Percentiles rank a stretch among this genome's conserved stretches.
Conservation (phyloP, 331 rosid species). For the Pyrus hybrid region DNA sequence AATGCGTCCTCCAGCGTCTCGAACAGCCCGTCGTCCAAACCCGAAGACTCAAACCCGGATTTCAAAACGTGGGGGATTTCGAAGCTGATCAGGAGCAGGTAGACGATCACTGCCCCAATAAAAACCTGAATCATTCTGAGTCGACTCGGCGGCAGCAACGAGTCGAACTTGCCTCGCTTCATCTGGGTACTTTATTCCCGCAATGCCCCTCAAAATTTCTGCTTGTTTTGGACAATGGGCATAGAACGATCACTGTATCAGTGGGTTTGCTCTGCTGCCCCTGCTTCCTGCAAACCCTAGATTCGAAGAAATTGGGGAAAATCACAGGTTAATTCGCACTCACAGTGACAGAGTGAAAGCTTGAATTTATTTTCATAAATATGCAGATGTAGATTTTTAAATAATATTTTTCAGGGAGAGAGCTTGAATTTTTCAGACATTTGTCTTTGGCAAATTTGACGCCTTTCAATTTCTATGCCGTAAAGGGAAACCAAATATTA, state of each 20-base stretch:
- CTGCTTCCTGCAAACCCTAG: conserved; percentile 13
- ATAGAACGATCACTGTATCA: background rate
- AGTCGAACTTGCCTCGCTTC: conserved; percentile 68
- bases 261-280: background rate
- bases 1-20: conserved; percentile 44
- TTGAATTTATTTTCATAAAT: background rate
- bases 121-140: conserved; percentile 63
- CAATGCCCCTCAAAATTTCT: conserved; percentile 1
- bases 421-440: background rate
- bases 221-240: conserved; percentile 2
- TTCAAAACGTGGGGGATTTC: conserved; percentile 68
- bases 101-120: conserved; percentile 45
- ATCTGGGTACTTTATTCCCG: conserved; percentile 10
- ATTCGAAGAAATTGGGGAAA: conserved; percentile 5
- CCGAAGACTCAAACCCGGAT: conserved; percentile 33
- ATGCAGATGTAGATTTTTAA: background rate
- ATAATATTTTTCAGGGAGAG: background rate
- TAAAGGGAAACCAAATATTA: background rate
- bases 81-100: conserved; percentile 61
- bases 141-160: conserved; percentile 32
- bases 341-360: background rate
- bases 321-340: background rate
- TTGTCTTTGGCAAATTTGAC: background rate
- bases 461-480: background rate
- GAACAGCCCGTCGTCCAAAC: conserved; percentile 29